A percentile compares a stretch with the other conserved stretches of the same genome.
These are phyloP conservation scores for Phallus indusiatus DNA, from an alignment of 768 basidiomycete species.

Conservation along the genomic window DNA sequence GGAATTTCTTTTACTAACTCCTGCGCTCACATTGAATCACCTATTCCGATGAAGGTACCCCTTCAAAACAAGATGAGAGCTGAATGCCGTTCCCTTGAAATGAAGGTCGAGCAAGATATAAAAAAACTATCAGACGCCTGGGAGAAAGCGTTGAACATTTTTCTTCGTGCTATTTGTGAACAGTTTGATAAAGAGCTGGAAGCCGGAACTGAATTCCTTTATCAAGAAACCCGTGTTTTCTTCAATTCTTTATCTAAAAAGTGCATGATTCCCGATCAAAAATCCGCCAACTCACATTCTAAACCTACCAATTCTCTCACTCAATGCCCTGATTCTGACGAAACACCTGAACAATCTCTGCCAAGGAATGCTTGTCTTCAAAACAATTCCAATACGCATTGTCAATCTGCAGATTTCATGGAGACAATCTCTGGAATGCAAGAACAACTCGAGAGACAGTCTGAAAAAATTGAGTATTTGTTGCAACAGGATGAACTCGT, in stretches of 20 bases:
- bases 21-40: not conserved
- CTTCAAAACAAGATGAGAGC: not conserved
- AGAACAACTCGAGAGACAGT: constrained; percentile 4
- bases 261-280: no score
- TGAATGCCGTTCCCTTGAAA: not conserved
- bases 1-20: not conserved
- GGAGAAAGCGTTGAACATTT: constrained; percentile 4
- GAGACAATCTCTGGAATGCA: not conserved
- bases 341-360: no score
- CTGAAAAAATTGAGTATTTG: not conserved
- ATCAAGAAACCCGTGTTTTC: not conserved
- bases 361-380: constrained; percentile 20
- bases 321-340: no score
- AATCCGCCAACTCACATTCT: no score
- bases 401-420: not conserved
- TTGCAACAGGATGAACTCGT: not conserved
- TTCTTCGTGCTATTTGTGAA: constrained; percentile 3
- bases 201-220: not conserved
- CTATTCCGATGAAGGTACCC: not conserved
- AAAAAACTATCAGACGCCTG: not conserved
- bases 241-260: not conserved
- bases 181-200: constrained; percentile 6
- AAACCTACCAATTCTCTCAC: no score
- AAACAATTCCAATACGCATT: no score
- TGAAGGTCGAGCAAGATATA: not conserved